These are phyloP conservation scores for Pleurotus sapidus DNA, from an alignment of 768 basidiomycete genomes.

Conservation along the genomic window DNA sequence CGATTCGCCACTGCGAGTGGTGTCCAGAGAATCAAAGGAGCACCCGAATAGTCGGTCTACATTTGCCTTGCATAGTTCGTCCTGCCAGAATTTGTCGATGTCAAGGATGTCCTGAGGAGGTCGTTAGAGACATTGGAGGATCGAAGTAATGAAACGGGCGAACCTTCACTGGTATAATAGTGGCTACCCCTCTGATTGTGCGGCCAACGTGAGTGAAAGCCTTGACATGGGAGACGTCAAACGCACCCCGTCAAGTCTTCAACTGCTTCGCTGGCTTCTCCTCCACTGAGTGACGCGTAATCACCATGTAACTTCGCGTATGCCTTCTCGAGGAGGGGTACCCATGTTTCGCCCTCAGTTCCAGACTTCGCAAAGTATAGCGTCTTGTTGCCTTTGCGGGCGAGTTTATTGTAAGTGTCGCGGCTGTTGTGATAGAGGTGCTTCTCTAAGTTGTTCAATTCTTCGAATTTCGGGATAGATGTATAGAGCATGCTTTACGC, in stretches of 20 bases:
- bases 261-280: slow-evolving; percentile 45
- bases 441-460: slow-evolving; percentile 35
- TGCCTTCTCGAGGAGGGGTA: slow-evolving; percentile 56
- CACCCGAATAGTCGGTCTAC: slow-evolving; percentile 50
- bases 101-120: slow-evolving; percentile 44
- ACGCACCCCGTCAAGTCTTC: slow-evolving; percentile 57
- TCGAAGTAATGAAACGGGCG: not conserved
- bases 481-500: slow-evolving; percentile 43
- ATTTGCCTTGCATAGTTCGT: slow-evolving; percentile 44
- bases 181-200: slow-evolving; percentile 3
- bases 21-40: slow-evolving; percentile 32
- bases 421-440: slow-evolving; percentile 50
- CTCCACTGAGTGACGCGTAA: slow-evolving; percentile 40
- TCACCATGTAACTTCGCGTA: slow-evolving; percentile 56
- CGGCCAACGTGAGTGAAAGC: too few relatives aligned
- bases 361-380: slow-evolving; percentile 49
- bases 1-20: slow-evolving; percentile 21
- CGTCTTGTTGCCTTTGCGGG: slow-evolving; percentile 42
- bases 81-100: slow-evolving; percentile 44
- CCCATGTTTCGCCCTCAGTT: slow-evolving; percentile 52
- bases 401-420: slow-evolving; percentile 39
- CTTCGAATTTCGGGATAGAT: slow-evolving; percentile 49
- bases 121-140: not conserved
- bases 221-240: not conserved
- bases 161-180: slow-evolving; percentile 17